Evolutionary conservation across 371 early-diverging fungal genomes (phyloP).

Genomic region (Rhizopus microsporus): DNA sequence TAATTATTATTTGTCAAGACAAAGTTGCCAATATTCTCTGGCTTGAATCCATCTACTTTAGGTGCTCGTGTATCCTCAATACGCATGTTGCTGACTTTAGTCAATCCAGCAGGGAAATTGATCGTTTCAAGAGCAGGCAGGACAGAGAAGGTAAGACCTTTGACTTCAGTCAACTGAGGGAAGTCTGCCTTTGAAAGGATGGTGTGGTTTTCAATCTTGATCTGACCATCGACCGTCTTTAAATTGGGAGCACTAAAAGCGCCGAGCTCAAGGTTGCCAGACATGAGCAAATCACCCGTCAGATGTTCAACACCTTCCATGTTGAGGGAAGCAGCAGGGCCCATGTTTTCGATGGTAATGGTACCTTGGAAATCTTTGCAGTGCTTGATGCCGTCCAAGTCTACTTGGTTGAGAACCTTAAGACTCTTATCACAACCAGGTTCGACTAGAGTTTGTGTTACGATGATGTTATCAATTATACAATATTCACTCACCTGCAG

Average conservation of each 20-base stretch:
- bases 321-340: constrained; percentile 19
- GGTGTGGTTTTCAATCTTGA: constrained; percentile 52
- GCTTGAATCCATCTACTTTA: constrained; percentile 40
- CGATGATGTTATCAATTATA: neutral
- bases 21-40: constrained; percentile 37
- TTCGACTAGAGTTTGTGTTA: neutral
- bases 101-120: constrained; percentile 45
- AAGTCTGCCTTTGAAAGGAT: constrained; percentile 36
- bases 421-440: constrained; percentile 14
- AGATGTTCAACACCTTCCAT: constrained; percentile 45
- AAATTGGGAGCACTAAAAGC: constrained; percentile 47
- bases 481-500: constrained; percentile 5
- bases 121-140: constrained; percentile 49
- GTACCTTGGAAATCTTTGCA: constrained; percentile 51
- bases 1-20: constrained; percentile 53
- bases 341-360: constrained; percentile 38
- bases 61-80: constrained; percentile 54
- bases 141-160: constrained; percentile 39
- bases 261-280: constrained; percentile 38
- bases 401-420: constrained; percentile 37
- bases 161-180: constrained; percentile 43
- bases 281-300: constrained; percentile 44
- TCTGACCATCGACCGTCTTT: constrained; percentile 42
- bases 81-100: constrained; percentile 35
- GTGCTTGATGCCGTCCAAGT: constrained; percentile 45